Evolutionary conservation across 257 asterid species (phyloP).

Genomic region (Handroanthus guayacan): DNA sequence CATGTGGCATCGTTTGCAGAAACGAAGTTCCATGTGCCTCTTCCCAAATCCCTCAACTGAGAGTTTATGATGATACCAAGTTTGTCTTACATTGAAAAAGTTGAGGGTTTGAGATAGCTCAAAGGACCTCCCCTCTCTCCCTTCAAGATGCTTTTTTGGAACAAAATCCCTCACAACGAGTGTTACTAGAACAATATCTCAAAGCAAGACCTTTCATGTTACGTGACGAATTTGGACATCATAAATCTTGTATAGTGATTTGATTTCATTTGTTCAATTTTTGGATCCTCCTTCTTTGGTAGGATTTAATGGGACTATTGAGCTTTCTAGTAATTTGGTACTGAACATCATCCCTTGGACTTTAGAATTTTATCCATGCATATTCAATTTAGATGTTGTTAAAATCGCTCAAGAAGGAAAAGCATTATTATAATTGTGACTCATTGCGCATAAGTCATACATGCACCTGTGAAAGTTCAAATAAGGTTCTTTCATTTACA

Average conservation of each 20-base stretch:
- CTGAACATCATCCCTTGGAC: neutral
- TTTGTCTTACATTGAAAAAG: no score
- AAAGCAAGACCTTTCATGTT: no score
- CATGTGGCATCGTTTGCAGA: no score
- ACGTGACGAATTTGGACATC: no score
- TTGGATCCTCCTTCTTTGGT: neutral
- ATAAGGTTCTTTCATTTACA: constrained; percentile 40
- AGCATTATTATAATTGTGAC: neutral
- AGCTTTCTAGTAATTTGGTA: neutral
- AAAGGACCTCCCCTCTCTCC: no score
- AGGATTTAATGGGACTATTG: constrained; percentile 12
- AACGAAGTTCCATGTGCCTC: no score
- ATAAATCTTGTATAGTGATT: neutral
- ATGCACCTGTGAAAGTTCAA: neutral
- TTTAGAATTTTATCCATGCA: neutral
- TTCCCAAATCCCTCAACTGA: no score
- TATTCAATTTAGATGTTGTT: neutral
- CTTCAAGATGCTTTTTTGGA: no score
- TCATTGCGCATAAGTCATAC: neutral
- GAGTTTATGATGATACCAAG: no score
- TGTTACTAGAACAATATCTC: no score
- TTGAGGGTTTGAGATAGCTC: no score
- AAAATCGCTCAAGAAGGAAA: neutral
- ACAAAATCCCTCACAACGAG: no score
- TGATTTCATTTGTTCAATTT: neutral